Conservation (phyloP, 495 filamentous ascomycete genomes). For the Penicillium steckii region DNA sequence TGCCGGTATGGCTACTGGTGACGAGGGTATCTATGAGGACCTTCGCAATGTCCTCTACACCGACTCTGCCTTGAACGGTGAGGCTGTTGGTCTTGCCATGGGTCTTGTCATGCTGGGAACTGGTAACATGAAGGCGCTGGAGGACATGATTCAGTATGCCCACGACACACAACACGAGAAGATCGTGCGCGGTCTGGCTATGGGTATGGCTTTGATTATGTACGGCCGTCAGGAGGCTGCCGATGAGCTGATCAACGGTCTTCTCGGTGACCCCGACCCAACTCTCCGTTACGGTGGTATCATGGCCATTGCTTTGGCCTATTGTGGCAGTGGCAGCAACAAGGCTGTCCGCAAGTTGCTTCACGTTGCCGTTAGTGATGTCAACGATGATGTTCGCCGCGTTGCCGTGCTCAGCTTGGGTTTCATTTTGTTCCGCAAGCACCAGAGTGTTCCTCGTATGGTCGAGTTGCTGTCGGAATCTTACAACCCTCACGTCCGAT, state of each 20-base stretch:
- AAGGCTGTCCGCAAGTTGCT: constrained; percentile 97
- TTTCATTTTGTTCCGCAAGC: constrained; percentile 98
- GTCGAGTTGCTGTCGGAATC: constrained; percentile 98
- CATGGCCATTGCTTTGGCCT: constrained; percentile 97
- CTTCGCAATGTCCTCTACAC: constrained; percentile 83
- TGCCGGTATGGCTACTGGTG: constrained; percentile 95
- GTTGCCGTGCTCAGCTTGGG: constrained; percentile 98
- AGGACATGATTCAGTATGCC: constrained; percentile 96
- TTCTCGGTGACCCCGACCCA: constrained; percentile 91
- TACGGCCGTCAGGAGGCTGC: constrained; percentile 92
- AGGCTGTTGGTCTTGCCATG: constrained; percentile 94
- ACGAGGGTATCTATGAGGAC: constrained; percentile 86
- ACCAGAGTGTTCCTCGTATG: constrained; percentile 95
- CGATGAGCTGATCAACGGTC: constrained; percentile 85
- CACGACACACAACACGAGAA: constrained; percentile 99
- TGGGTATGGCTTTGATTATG: constrained; percentile 99
- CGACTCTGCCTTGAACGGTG: constrained; percentile 93
- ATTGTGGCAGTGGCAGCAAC: constrained; percentile 96
- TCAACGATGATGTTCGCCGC: constrained; percentile 94
- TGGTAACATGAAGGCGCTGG: constrained; percentile 83
- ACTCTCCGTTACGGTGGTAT: constrained; percentile 96
- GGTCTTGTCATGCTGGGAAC: constrained; percentile 97
- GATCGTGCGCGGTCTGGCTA: constrained; percentile 89
- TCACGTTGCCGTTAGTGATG: constrained; percentile 96
- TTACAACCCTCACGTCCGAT: constrained; percentile 98